Evolutionary conservation across 2,329 filamentous ascomycete genomes (phyloP).

Genomic region (Chrysosphaeria jannelii): DNA sequence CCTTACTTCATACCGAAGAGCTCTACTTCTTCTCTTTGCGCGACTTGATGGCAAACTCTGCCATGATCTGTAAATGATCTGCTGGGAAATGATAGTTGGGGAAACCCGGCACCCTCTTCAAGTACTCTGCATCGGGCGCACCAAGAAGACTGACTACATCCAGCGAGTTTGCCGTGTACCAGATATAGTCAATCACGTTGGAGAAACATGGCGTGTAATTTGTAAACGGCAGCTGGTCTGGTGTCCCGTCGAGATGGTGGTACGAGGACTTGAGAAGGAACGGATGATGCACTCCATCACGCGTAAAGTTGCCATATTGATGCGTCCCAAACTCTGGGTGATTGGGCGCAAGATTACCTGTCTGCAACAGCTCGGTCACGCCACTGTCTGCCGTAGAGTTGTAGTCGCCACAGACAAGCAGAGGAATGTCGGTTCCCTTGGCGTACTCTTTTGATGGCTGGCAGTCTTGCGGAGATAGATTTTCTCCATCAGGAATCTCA

Average conservation of each 20-base stretch:
- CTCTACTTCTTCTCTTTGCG: constrained; percentile 45
- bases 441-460: constrained; percentile 67
- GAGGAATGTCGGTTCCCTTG: constrained; percentile 60
- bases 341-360: constrained; percentile 45
- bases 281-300: constrained; percentile 74
- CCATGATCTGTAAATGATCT: constrained; percentile 71
- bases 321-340: constrained; percentile 55
- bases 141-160: constrained; percentile 63
- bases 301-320: constrained; percentile 79
- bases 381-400: constrained; percentile 72
- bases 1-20: constrained; percentile 1
- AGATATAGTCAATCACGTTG: constrained; percentile 87
- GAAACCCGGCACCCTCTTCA: constrained; percentile 68
- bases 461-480: constrained; percentile 26
- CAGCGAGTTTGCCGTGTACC: constrained; percentile 78
- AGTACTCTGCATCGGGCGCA: constrained; percentile 59
- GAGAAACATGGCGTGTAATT: constrained; percentile 91
- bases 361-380: constrained; percentile 68
- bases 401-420: constrained; percentile 84
- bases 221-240: constrained; percentile 67
- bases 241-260: constrained; percentile 48
- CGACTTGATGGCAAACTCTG: constrained; percentile 68
- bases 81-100: constrained; percentile 86
- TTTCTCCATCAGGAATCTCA: constrained; percentile 11
- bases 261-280: constrained; percentile 88